Base-by-base conservation (phyloP, 2,329 filamentous ascomycete species). In the Aspergillus ibericus region DNA sequence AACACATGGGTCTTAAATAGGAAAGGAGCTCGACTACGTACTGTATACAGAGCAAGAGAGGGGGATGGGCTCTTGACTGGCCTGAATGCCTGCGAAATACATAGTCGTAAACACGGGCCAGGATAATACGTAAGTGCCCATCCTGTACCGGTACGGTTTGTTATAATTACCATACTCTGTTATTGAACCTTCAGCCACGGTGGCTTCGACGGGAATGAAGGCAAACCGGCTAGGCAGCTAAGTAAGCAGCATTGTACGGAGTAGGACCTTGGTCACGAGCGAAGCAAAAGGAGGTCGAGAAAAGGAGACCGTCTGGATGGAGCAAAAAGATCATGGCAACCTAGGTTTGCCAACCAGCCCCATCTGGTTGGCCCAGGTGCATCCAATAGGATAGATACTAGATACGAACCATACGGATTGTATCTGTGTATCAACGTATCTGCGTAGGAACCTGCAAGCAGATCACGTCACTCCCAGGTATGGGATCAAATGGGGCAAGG, bases 121-220 rank as follows among this genome's bases (percentile, higher is more conserved):
- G 25, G 13, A 32, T 9, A 48, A 48, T 48, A 48, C 44, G 44
- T 48, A 48, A 32, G 44, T 32, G 22, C 22, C 15, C 29, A 29
- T 7, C 22, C 25, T 4, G 16, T 47, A 27, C 22, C 15, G 20
- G 42, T 25, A 25, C 27, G 10, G n/a, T 29, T 12, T 27, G 16
- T 27, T 32, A 32, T 29, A 32, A 18, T 27, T 16, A 8, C 20
- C 4, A 42, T 10, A 42, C 36, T 22, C n/a, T 46, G 20, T 29
- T 22, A 22, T 22, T 32, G 62, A 47, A 29, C 36, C 34, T 59
- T 55, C 62, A 63, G 62, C 60, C 62, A 64, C 62, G 47, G 62
- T 64, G 62, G 60, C 62, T 63, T 63, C 34, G 55, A 55, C 44
- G 46, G 51, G 51, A 59, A 58, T 54, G 54, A 55, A 53, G 56